phyloP scores from a whole-genome alignment of 164 flowering plant species.

The Annona squamosa region DNA sequence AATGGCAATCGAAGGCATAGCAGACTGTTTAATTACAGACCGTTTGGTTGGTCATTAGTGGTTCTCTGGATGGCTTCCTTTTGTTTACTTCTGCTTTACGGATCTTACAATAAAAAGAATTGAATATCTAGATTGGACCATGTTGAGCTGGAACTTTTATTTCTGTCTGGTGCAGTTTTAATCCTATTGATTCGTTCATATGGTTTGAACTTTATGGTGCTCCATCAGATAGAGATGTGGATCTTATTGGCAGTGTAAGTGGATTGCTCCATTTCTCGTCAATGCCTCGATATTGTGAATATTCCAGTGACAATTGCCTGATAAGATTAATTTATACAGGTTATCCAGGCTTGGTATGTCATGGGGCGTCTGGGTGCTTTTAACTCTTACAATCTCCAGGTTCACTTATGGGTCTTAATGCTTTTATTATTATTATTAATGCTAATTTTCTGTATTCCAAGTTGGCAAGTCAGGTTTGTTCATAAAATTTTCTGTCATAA shows the following conservation, averaged over 20 bases:
- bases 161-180: constrained; percentile 48
- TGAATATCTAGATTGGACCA: background rate
- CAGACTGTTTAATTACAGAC: background rate
- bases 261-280: background rate
- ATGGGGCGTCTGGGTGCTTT: constrained; percentile 92
- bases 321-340: constrained; percentile 35
- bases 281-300: background rate
- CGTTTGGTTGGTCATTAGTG: background rate
- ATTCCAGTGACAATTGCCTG: background rate
- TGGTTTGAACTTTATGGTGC: constrained; percentile 90
- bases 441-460: no score
- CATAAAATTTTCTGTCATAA: no score
- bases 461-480: no score
- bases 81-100: background rate
- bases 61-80: background rate
- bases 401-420: constrained; percentile 9
- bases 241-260: constrained; percentile 84
- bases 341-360: constrained; percentile 87
- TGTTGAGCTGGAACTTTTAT: background rate
- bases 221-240: constrained; percentile 87
- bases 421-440: no score
- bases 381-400: constrained; percentile 87
- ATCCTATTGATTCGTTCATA: constrained; percentile 69
- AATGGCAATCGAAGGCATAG: background rate
- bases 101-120: no score